A percentile compares a stretch with the other conserved stretches of the same genome.
Evolutionary conservation across 306 rosid genomes (phyloP).

Genomic region (Aeschynomene evenia): DNA sequence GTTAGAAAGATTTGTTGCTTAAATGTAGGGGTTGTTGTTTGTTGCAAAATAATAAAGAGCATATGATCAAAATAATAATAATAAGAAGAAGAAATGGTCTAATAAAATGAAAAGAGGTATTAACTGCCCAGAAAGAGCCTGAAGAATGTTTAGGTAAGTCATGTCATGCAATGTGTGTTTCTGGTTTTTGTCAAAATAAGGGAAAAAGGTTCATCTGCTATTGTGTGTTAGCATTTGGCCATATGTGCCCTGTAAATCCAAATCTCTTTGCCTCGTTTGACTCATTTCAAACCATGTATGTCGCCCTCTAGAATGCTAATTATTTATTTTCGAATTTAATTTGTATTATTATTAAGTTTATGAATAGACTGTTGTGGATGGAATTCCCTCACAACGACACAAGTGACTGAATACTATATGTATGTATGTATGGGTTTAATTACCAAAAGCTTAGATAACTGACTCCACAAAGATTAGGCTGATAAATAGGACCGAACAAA

Average conservation of each 20-base stretch:
- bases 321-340: neutral
- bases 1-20: neutral
- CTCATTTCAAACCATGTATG: neutral
- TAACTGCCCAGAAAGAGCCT: slow-evolving; percentile 4
- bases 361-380: neutral
- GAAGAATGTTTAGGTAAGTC: neutral
- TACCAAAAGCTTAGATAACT: no score
- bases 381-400: neutral
- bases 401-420: neutral
- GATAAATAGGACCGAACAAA: no score
- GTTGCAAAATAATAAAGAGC: neutral
- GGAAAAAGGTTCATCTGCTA: neutral
- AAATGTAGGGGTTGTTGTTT: neutral
- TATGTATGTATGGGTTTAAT: neutral
- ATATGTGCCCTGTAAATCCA: neutral
- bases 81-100: neutral
- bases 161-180: neutral
- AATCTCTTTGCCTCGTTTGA: neutral
- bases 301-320: neutral
- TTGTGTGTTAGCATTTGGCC: neutral
- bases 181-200: neutral
- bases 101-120: neutral
- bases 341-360: neutral
- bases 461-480: no score
- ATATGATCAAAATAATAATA: neutral